Conservation (phyloP, 2,329 filamentous ascomycete species). For the Thielaviopsis ethacetica region DNA sequence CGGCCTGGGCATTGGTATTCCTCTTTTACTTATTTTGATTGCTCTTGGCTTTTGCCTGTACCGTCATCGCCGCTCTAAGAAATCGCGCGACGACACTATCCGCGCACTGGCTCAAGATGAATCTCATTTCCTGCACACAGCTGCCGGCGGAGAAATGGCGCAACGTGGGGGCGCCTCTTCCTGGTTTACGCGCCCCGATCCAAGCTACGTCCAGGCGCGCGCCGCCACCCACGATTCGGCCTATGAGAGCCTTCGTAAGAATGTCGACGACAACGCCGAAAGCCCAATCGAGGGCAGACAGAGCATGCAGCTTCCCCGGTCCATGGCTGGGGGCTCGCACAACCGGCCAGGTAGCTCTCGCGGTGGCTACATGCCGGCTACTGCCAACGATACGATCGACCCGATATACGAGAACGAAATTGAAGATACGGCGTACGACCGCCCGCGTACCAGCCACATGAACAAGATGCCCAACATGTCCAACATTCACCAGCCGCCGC, state of each 20-base stretch:
- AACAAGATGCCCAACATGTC: background rate
- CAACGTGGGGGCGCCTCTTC: slow-evolving; percentile 19
- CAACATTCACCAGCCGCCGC: slow-evolving; percentile 8
- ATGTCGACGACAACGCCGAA: slow-evolving; percentile 19
- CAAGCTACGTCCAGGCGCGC: background rate
- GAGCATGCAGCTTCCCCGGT: slow-evolving; percentile 11
- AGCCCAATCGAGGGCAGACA: slow-evolving; percentile 16
- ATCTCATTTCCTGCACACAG: slow-evolving; percentile 24
- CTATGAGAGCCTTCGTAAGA: slow-evolving; percentile 28
- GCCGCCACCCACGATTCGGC: slow-evolving; percentile 13
- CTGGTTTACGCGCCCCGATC: slow-evolving; percentile 16
- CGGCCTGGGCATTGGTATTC: slow-evolving; percentile 47
- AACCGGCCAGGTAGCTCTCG: slow-evolving; percentile 6
- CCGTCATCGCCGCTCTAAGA: slow-evolving; percentile 20
- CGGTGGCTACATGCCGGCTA: slow-evolving; percentile 14
- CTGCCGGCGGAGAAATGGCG: slow-evolving; percentile 26
- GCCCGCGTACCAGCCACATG: slow-evolving; percentile 13
- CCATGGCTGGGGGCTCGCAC: background rate
- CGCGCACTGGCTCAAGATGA: slow-evolving; percentile 33
- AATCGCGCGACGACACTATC: slow-evolving; percentile 27
- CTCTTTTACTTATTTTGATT: slow-evolving; percentile 30
- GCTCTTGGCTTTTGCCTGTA: slow-evolving; percentile 34
- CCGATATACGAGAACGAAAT: slow-evolving; percentile 45
- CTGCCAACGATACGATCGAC: slow-evolving; percentile 15
- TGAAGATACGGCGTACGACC: slow-evolving; percentile 18